Percentiles rank a stretch among this genome's conserved stretches.
These are phyloP conservation scores for Protomyces inundatus DNA, from an alignment of 1,139 yeast genomes.

Conservation along the genomic window DNA sequence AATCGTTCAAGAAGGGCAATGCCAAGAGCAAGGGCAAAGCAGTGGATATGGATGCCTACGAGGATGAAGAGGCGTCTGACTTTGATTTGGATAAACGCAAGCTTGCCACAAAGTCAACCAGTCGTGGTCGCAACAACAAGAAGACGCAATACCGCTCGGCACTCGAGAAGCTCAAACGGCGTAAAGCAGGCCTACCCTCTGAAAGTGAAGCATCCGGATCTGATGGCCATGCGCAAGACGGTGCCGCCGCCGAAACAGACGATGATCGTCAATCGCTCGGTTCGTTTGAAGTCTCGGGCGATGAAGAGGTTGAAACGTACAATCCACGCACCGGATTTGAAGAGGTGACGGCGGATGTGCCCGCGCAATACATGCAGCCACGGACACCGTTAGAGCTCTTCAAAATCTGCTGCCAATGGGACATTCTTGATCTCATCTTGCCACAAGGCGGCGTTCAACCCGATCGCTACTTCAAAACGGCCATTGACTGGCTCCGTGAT, in stretches of 20 bases:
- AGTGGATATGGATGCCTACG: neutral
- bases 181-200: constrained; percentile 18
- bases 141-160: constrained; percentile 3
- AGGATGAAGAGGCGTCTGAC: neutral
- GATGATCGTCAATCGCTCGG: neutral
- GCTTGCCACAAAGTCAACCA: neutral
- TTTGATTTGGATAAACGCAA: neutral
- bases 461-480: constrained; percentile 22
- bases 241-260: neutral
- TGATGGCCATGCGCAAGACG: neutral
- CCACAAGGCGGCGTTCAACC: constrained; percentile 22
- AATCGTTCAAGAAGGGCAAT: neutral
- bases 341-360: constrained; percentile 1
- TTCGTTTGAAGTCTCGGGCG: neutral
- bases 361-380: constrained; percentile 17
- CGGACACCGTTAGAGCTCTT: constrained; percentile 15
- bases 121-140: constrained; percentile 2
- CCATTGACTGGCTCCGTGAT: constrained; percentile 19
- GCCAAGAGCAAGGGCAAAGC: neutral
- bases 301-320: neutral
- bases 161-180: constrained; percentile 11
- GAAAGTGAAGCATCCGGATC: neutral
- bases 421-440: constrained; percentile 10
- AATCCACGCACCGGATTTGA: neutral
- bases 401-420: constrained; percentile 23